Base-by-base conservation (phyloP, 1,284 basidiomycete species). In the Ustilago vetiveriae region DNA sequence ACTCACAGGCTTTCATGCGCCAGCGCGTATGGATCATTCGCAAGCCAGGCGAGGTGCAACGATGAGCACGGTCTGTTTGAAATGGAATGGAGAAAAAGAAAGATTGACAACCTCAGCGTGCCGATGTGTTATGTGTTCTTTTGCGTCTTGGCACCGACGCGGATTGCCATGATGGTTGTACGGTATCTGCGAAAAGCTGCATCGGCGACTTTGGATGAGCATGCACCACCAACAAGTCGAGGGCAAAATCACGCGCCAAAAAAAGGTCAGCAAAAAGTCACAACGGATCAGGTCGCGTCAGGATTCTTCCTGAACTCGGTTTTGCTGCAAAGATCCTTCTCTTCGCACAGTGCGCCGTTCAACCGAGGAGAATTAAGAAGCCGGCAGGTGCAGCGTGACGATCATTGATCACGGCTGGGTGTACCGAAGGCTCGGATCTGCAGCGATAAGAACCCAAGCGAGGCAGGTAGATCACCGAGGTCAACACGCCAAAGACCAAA, bases 21-120 rank as follows among this genome's bases (percentile, higher is more conserved):
- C 60, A 64, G 35, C 43, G 76, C 13, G 65, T 77, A 14, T 65
- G 72, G 63, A 64, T 79, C 41, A 49, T 75, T 6, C 56, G 51
- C 11, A 66, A 54, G 38, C 51, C 35, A 6, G 75, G 65, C 13
- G 75, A 77, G 38, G 70, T 74, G 36, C 57, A 72, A 24, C 37
- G 72, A 30, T 74, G 45, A 59, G 13, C 8, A n/a, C 5, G 0
- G 14, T 6, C 7, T 26, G 19, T 36, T 21, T 33, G 19, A 9
- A 39, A 48, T 32, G 4, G 17, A 27, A 27, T 8, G 4, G 3
- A 16, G 11, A 35, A n/a, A 11, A 35, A 30, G n/a, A n/a, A n/a
- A n/a, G n/a, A n/a, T n/a, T n/a, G n/a, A n/a, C n/a, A n/a, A n/a
- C n/a, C n/a, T n/a, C n/a, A n/a, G n/a, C n/a, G n/a, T n/a, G n/a